These are phyloP conservation scores for Saccharomycopsis crataegensis DNA, from an alignment of 1,139 yeast genomes.

Conservation along the genomic window DNA sequence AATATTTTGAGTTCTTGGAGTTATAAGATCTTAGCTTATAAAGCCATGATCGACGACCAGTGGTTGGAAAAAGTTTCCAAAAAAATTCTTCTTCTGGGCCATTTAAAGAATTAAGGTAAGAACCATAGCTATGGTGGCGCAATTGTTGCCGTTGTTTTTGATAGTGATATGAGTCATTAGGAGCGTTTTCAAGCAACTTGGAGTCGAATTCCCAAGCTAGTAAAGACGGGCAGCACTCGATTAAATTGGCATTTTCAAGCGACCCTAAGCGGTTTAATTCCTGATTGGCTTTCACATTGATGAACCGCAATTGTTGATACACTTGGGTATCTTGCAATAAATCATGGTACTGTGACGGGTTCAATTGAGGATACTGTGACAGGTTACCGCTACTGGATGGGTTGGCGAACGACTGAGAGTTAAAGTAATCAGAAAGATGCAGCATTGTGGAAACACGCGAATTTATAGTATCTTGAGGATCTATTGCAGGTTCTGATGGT, in stretches of 20 bases:
- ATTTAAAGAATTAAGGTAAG: neutral
- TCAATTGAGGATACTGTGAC: neutral
- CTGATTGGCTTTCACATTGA: slow-evolving; percentile 48
- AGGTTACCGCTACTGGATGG: neutral
- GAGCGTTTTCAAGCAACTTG: slow-evolving; percentile 19
- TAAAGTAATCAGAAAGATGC: slow-evolving; percentile 12
- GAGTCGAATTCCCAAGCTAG: slow-evolving; percentile 31
- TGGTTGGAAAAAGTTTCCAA: slow-evolving; percentile 17
- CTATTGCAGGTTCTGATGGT: slow-evolving; percentile 20
- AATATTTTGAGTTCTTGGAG: slow-evolving; percentile 24
- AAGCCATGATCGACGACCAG: slow-evolving; percentile 18
- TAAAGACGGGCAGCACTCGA: slow-evolving; percentile 34
- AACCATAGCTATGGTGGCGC: neutral
- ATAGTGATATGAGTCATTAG: slow-evolving; percentile 10
- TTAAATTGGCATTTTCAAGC: slow-evolving; percentile 41
- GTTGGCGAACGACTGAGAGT: neutral
- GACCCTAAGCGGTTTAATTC: slow-evolving; percentile 41
- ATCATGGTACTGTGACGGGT: neutral
- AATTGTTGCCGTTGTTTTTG: neutral
- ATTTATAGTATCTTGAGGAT: neutral
- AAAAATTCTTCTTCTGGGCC: slow-evolving; percentile 8
- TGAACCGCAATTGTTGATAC: slow-evolving; percentile 33
- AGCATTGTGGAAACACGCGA: slow-evolving; percentile 8
- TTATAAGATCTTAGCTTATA: slow-evolving; percentile 17
- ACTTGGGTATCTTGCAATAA: slow-evolving; percentile 9